Base-by-base conservation (phyloP, 495 filamentous ascomycete genomes). In the Terfezia boudieri region DNA sequence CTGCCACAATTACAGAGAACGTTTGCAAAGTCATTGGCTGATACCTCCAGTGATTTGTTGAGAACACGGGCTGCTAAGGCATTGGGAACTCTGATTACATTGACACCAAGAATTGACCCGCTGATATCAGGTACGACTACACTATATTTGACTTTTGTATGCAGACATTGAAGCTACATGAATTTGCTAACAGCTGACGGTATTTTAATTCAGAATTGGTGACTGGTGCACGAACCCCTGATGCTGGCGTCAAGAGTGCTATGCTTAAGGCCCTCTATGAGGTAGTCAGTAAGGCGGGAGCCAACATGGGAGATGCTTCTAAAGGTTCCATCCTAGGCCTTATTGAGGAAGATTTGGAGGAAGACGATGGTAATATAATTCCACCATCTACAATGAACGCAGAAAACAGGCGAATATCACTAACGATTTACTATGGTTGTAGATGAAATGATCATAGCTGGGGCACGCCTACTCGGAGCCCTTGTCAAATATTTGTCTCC, bases 261-360 rank as follows among this genome's bases (percentile, higher is more conserved):
- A 98, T 98, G 90, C 76, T 96, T 58, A 94, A 93, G 72, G 90
- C 92, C 6, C 70, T 98, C 46, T 94, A 87, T 63, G 90, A 96
- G 64, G 90, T 96, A 23, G 79, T 96, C 52, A 87, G 86, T 68
- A 95, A 94, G 69, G 87, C 87, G 9, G 90, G 92, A 32, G 70
- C 70, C 20, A 95, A 89, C 66, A 98, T 96, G 90, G 85, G 84
- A 60, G 90, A 95, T 59, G 73, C 75, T 50, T 94, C 89, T 36
- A 79, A 86, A 53, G 73, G 74, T 56, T 77, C 86, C 1, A 82
- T 96, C 5, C 72, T 96, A 7, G 77, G 76, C 11, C 72, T 98
- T 35, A 93, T 96, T 57, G 90, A 96, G 65, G 80, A 79, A 57
- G 86, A 90, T 57, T 69, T 73, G 12, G 82, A 84, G 57, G 82